These are phyloP conservation scores for Fusarium longipes DNA, from an alignment of 2,329 filamentous ascomycete species.

Conservation along the genomic window DNA sequence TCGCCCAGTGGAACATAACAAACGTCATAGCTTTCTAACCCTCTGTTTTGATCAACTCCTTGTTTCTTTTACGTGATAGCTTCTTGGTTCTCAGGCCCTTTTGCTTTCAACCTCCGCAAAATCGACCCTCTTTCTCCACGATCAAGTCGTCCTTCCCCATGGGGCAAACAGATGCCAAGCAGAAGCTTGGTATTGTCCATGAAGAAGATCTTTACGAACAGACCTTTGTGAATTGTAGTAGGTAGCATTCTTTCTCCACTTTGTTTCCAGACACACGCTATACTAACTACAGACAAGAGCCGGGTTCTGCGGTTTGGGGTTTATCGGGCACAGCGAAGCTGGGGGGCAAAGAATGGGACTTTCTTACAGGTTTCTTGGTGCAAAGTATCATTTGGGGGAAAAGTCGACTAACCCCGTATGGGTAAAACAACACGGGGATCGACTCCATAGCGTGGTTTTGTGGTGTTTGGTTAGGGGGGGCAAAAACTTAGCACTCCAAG, in stretches of 20 bases:
- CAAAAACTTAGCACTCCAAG: constrained; percentile 6
- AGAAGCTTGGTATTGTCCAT: background rate
- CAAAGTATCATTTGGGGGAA: background rate
- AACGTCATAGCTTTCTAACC: constrained; percentile 29
- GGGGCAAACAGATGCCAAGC: background rate
- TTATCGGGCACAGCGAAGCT: constrained; percentile 11
- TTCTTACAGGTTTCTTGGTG: constrained; percentile 8
- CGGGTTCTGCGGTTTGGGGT: background rate
- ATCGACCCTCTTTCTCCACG: constrained; percentile 19
- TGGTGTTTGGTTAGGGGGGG: constrained; percentile 6
- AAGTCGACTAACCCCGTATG: constrained; percentile 1
- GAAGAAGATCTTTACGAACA: no score
- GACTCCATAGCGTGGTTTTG: constrained; percentile 19
- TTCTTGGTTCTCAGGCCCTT: background rate
- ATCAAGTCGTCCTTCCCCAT: background rate
- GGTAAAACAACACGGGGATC: constrained; percentile 23
- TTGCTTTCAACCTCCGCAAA: background rate
- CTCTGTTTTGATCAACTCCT: background rate
- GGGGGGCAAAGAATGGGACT: background rate
- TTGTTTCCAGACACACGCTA: background rate
- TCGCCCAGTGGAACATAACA: constrained; percentile 13
- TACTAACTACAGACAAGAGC: constrained; percentile 8
- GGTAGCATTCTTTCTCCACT: background rate
- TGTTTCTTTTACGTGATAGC: constrained; percentile 35
- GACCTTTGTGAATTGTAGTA: no score